phyloP scores from a whole-genome alignment of 176 grass and related monocot species.

The Raddia distichophylla region DNA sequence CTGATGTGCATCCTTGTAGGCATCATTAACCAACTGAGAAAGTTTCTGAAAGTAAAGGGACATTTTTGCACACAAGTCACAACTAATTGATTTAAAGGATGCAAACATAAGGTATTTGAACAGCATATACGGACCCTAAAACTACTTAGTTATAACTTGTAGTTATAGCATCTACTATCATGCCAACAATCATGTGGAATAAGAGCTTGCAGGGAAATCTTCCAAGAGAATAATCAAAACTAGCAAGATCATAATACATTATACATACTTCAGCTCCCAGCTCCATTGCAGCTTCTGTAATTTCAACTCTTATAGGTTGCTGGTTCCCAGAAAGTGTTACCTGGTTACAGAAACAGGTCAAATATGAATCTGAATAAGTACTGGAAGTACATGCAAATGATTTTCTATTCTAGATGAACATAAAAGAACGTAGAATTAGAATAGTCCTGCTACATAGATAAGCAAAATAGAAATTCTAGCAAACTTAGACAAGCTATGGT shows the following conservation, averaged over 20 bases:
- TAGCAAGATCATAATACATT: constrained; percentile 24
- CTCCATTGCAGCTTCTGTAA: constrained; percentile 91
- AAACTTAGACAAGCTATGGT: neutral
- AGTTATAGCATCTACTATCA: neutral
- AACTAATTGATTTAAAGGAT: constrained; percentile 1
- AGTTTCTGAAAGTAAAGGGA: constrained; percentile 62
- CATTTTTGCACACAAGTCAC: neutral
- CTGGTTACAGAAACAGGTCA: constrained; percentile 40
- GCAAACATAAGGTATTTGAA: constrained; percentile 15
- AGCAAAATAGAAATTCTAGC: neutral
- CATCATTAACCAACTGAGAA: constrained; percentile 84
- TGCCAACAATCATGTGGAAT: constrained; percentile 10
- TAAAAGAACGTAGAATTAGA: constrained; percentile 13
- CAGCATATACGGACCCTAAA: neutral
- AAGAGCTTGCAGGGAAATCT: constrained; percentile 4
- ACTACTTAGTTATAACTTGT: neutral
- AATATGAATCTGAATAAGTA: constrained; percentile 12
- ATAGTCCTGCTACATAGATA: constrained; percentile 20
- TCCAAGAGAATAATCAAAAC: constrained; percentile 42
- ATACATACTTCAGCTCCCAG: constrained; percentile 84
- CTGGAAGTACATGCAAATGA: constrained; percentile 12
- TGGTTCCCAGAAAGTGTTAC: constrained; percentile 99
- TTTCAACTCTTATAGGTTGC: constrained; percentile 94
- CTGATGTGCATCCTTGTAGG: constrained; percentile 92
- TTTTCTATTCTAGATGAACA: constrained; percentile 21